phyloP scores from a whole-genome alignment of 371 early-diverging fungal species.

The Apophysomyces variabilis region DNA sequence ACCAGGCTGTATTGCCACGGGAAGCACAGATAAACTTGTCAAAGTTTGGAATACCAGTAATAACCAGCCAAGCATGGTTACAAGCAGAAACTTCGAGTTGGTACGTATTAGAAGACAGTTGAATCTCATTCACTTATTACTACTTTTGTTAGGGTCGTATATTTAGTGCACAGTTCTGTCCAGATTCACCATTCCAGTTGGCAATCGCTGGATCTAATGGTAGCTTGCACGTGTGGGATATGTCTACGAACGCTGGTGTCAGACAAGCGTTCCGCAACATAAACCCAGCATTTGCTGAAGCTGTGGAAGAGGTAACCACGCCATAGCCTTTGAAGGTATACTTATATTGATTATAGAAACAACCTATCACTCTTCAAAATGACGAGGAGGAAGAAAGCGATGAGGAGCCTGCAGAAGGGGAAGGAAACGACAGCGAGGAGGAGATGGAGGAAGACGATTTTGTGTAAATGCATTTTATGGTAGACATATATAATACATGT shows the following conservation, averaged over 20 bases:
- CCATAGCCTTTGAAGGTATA: background rate
- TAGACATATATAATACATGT: background rate
- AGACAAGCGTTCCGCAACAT: constrained; percentile 67
- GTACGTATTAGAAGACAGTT: constrained; percentile 29
- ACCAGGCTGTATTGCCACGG: constrained; percentile 86
- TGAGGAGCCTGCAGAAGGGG: constrained; percentile 45
- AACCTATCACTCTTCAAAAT: constrained; percentile 43
- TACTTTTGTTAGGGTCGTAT: constrained; percentile 71
- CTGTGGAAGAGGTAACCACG: constrained; percentile 28
- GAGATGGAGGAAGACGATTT: constrained; percentile 32
- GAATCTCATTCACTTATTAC: constrained; percentile 13
- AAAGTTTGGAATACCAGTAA: constrained; percentile 92
- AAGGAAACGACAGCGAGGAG: constrained; percentile 27
- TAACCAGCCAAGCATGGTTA: constrained; percentile 75
- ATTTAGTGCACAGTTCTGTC: constrained; percentile 84
- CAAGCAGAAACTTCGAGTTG: constrained; percentile 79
- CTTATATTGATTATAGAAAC: constrained; percentile 19
- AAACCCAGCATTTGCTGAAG: constrained; percentile 27
- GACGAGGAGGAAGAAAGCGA: constrained; percentile 61
- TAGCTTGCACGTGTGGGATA: constrained; percentile 89
- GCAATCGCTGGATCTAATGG: constrained; percentile 90
- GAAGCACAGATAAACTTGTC: constrained; percentile 87
- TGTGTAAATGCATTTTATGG: constrained; percentile 9
- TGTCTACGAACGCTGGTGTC: constrained; percentile 84
- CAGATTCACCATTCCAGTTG: constrained; percentile 83